These are phyloP conservation scores for Candida loeiensis DNA, from an alignment of 805 yeast genomes.

Conservation along the genomic window DNA sequence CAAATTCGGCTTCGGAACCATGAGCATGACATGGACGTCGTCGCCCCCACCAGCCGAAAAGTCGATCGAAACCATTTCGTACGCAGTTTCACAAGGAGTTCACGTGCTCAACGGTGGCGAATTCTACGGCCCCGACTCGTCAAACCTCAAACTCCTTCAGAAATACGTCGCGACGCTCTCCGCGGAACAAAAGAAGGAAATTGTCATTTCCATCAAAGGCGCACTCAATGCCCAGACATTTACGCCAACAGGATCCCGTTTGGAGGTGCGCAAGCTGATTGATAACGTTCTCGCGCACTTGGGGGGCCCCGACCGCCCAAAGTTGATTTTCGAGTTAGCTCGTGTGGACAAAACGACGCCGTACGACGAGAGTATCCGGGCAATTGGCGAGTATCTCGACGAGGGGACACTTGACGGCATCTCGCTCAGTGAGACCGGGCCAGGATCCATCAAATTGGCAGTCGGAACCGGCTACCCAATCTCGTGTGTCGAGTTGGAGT, in stretches of 20 bases:
- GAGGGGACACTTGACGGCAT: slow-evolving; percentile 65
- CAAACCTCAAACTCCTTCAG: slow-evolving; percentile 54
- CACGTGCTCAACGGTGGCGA: slow-evolving; percentile 70
- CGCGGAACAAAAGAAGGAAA: slow-evolving; percentile 48
- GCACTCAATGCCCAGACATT: slow-evolving; percentile 38
- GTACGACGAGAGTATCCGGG: slow-evolving; percentile 54
- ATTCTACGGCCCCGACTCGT: slow-evolving; percentile 58
- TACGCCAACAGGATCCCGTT: slow-evolving; percentile 50
- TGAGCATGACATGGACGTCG: slow-evolving; percentile 75
- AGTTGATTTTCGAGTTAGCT: slow-evolving; percentile 58
- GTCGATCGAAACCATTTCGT: slow-evolving; percentile 51
- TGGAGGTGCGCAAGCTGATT: slow-evolving; percentile 46
- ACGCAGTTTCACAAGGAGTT: slow-evolving; percentile 38
- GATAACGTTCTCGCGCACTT: slow-evolving; percentile 35
- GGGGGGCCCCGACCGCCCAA: slow-evolving; percentile 28
- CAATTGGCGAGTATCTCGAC: slow-evolving; percentile 56
- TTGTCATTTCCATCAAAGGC: slow-evolving; percentile 68
- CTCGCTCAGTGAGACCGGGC: slow-evolving; percentile 71
- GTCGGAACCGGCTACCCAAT: slow-evolving; percentile 49
- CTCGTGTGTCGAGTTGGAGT: slow-evolving; percentile 72
- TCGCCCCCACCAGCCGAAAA: slow-evolving; percentile 50
- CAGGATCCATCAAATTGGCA: slow-evolving; percentile 59
- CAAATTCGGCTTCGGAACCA: slow-evolving; percentile 67
- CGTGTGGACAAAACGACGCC: slow-evolving; percentile 60
- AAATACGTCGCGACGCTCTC: slow-evolving; percentile 58